These are phyloP conservation scores for Hypericum perforatum DNA, from an alignment of 345 rosid species.

Conservation along the genomic window DNA sequence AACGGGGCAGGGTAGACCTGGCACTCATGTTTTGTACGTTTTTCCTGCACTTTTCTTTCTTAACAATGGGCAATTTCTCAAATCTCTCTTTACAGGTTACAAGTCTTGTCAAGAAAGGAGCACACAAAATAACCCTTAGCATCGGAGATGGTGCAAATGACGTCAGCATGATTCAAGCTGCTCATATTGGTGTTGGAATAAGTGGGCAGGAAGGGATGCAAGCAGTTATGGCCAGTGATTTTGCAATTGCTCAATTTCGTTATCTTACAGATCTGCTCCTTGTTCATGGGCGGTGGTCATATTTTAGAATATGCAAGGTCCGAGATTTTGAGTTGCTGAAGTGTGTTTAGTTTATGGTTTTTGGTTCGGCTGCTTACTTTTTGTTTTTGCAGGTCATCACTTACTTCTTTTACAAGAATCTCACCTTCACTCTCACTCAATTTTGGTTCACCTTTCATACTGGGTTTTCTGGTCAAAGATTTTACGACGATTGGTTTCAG, in stretches of 20 bases:
- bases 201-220: constrained; percentile 99
- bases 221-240: constrained; percentile 99
- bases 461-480: constrained; percentile 99
- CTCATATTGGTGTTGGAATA: constrained; percentile 97
- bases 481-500: constrained; percentile 99
- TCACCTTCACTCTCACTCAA: constrained; percentile 93
- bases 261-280: constrained; percentile 90
- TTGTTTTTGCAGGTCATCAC: constrained; percentile 74
- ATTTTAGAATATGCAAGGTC: constrained; percentile 98
- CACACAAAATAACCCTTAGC: constrained; percentile 87
- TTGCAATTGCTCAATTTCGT: constrained; percentile 97
- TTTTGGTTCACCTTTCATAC: constrained; percentile 99
- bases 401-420: constrained; percentile 99
- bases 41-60: no score
- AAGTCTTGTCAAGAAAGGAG: constrained; percentile 91
- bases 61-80: no score
- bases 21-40: no score
- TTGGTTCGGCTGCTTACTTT: constrained; percentile 7
- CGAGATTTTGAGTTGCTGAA: constrained; percentile 8
- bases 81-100: constrained; percentile 52
- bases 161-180: constrained; percentile 99
- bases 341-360: constrained; percentile 14
- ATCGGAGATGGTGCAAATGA: constrained; percentile 99
- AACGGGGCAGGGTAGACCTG: no score
- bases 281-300: constrained; percentile 99